These are phyloP conservation scores for Cicer pinnatifidum DNA, from an alignment of 306 rosid species.

Conservation along the genomic window DNA sequence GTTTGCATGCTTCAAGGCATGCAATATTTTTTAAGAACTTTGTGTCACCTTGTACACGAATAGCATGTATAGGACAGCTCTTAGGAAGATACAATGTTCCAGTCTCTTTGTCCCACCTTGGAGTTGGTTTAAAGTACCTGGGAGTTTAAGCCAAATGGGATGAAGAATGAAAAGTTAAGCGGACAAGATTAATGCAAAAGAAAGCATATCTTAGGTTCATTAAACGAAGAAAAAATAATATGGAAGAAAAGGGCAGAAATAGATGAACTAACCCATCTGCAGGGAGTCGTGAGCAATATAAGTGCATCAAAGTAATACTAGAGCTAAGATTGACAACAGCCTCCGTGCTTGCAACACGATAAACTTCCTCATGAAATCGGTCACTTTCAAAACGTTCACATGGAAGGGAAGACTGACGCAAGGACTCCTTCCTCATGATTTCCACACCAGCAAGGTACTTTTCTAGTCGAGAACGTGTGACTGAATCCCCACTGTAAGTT, in stretches of 20 bases:
- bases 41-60: conserved; percentile 55
- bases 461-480: conserved; percentile 62
- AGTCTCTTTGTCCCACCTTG: conserved; percentile 68
- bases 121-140: conserved; percentile 86
- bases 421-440: conserved; percentile 72
- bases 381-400: conserved; percentile 55
- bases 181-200: conserved; percentile 17
- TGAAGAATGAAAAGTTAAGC: conserved; percentile 23
- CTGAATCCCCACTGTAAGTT: conserved; percentile 66
- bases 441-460: conserved; percentile 68
- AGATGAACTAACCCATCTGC: conserved; percentile 76
- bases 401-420: conserved; percentile 66
- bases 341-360: conserved; percentile 73
- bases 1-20: conserved; percentile 90
- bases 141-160: conserved; percentile 25
- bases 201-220: conserved; percentile 8
- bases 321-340: conserved; percentile 71
- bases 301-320: conserved; percentile 64
- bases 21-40: conserved; percentile 65
- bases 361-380: conserved; percentile 49
- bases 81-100: conserved; percentile 73
- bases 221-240: conserved; percentile 28
- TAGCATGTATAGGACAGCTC: conserved; percentile 67
- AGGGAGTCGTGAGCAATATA: conserved; percentile 91
- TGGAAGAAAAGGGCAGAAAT: conserved; percentile 21